Base-by-base conservation (phyloP, 306 rosid species). In the barrel medic (Medicago truncatula) region DNA sequence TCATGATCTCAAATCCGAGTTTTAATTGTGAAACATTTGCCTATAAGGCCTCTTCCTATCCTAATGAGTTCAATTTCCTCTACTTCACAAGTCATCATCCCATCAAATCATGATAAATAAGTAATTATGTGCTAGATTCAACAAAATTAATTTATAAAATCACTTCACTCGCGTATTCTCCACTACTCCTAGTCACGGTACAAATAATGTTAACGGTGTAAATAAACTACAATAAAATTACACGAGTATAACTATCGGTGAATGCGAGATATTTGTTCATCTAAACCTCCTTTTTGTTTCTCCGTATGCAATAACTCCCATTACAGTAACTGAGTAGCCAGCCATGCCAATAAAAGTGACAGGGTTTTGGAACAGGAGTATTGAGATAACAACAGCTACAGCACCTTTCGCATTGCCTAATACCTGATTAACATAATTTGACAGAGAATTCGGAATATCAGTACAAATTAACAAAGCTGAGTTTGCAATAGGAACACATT, bases 361-460 rank as follows among this genome's bases (percentile, higher is more conserved):
- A 0, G 97, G 97, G 79, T 95, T 92, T 86, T 90, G 90, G 85
- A 95, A 95, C 56, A 95, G 14, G n/a, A 95, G 91, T 60, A 95
- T 95, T n/a, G 99, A 92, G 86, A 95, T 90, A 31, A 90, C 99
- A 52, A 95, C 99, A 15, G 99, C 97, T 39, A 92, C 97, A 3
- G 99, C 98, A 34, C 99, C 99, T 80, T 95, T 95, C 3, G 99
- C 99, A 82, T 95, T 95, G 73, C 99, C 99, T 76, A 95, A 80
- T 3, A 95, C 97, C 99, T 95, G 87, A 16, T 80, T 67, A 70
- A 62, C 77, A 77, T 13, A 16, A 67, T 28, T 73, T 76, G 17
- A 39, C 44, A 52, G 21, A 14, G 10, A 70, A 46, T 41, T 53
- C 17, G 43, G 53, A 25, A 15, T 36, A 39, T 72, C 46, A 59